Base-by-base conservation (phyloP, 495 filamentous ascomycete species). In the Penicillium soppii region DNA sequence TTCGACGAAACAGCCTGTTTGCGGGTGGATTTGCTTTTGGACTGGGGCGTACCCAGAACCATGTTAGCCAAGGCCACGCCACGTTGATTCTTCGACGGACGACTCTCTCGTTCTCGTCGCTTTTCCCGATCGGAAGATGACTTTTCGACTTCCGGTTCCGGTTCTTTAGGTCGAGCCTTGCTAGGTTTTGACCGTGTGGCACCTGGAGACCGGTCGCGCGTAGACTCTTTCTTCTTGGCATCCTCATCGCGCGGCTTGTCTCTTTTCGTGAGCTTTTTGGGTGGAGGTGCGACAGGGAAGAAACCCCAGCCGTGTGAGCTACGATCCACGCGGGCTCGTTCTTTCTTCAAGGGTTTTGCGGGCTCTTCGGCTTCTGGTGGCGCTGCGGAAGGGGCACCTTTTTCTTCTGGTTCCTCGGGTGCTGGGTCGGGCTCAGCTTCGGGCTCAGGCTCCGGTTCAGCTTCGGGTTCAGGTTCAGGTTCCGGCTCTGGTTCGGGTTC, bases 81-180 rank as follows among this genome's bases (percentile, higher is more conserved):
- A 54, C 79, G 78, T 41, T 65, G 78, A 61, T 63, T 69, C 59
- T 58, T 50, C 54, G 77, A 63, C 2, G 56, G 36, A 10, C 57
- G 56, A 2, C 54, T 57, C 65, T 79, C 57, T 50, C 68, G 47
- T 61, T 77, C 65, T 35, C 57, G 59, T 30, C 79, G 77, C 48
- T 69, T 76, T 27, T 77, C 75, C 56, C 75, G 76, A 27, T 82
- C 83, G 16, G 81, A 83, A 23, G 78, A 80, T 4, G 79, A 81
- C 42, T 69, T 78, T n/a, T 79, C 69, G 9, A 60, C 65, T 38
- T 84, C 80, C 44, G 67, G 70, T 15, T 82, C 80, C 6, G 67
- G 64, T 23, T 79, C 68, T 49, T 62, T 69, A 4, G 66, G 45
- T 40, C 56, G 62, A 16, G 63, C 72, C 58, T 56, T 73, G 1